phyloP scores from a whole-genome alignment of 192 early-diverging fungal genomes.

The Dispira parvispora region DNA sequence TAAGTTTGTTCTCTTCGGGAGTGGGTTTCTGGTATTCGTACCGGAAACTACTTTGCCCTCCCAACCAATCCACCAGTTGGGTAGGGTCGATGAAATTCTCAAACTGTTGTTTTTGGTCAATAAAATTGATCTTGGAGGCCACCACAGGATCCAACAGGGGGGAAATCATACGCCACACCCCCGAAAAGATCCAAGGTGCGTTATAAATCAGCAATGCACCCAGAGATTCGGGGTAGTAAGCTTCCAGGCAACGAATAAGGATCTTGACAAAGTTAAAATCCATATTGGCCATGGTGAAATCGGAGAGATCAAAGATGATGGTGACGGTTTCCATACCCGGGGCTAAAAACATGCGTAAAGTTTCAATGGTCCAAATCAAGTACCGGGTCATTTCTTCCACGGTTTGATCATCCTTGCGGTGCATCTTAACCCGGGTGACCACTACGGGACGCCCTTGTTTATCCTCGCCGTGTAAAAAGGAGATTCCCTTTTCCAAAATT shows the following conservation, averaged over 20 bases:
- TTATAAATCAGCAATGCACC: constrained; percentile 67
- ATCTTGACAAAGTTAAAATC: constrained; percentile 64
- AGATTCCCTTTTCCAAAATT: constrained; percentile 33
- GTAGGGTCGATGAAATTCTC: constrained; percentile 39
- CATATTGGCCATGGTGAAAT: constrained; percentile 60
- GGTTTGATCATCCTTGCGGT: constrained; percentile 28
- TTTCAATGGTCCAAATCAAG: constrained; percentile 32
- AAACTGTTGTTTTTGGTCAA: constrained; percentile 39
- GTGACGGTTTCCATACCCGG: constrained; percentile 41
- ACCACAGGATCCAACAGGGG: constrained; percentile 83
- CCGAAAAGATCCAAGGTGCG: constrained; percentile 79
- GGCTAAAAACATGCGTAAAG: constrained; percentile 30
- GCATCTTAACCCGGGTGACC: constrained; percentile 29
- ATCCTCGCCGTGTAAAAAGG: constrained; percentile 32
- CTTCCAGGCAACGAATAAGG: constrained; percentile 61
- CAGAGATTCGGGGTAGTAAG: constrained; percentile 82
- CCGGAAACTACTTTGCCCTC: constrained; percentile 35
- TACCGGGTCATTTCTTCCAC: constrained; percentile 6
- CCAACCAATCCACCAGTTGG: constrained; percentile 37
- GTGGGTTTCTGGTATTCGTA: constrained; percentile 33
- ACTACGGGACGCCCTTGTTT: constrained; percentile 35
- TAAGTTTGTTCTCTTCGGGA: constrained; percentile 27
- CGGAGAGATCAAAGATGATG: constrained; percentile 66
- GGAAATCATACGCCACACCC: constrained; percentile 66
- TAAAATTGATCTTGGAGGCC: constrained; percentile 67